Conservation (phyloP, 176 grass and related monocot genomes). For the Chloris gayana region DNA sequence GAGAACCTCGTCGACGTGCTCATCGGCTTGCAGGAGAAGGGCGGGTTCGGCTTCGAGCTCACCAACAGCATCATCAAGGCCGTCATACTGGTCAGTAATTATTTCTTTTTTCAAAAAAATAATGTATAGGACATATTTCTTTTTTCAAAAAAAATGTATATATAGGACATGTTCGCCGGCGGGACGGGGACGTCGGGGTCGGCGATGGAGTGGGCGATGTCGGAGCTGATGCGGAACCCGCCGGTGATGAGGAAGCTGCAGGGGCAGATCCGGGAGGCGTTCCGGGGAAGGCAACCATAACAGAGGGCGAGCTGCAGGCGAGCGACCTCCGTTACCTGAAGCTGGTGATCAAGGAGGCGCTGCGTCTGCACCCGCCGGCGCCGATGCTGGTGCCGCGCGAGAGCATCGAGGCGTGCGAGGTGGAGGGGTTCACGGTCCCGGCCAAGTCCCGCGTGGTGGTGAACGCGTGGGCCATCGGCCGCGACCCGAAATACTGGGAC, state of each 20-base stretch:
- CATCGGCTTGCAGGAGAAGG: constrained; percentile 30
- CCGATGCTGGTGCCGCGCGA: constrained; percentile 44
- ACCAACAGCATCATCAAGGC: constrained; percentile 30
- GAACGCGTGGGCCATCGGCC: constrained; percentile 46
- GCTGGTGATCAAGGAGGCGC: constrained; percentile 42
- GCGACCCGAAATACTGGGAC: constrained; percentile 44
- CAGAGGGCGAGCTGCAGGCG: constrained; percentile 27
- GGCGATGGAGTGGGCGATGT: constrained; percentile 45
- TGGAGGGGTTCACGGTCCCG: constrained; percentile 36
- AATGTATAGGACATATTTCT: too few relatives aligned
- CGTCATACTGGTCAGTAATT: not conserved
- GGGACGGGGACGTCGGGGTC: constrained; percentile 13
- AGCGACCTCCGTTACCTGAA: constrained; percentile 36
- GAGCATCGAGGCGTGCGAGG: constrained; percentile 25
- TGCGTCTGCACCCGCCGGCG: constrained; percentile 24
- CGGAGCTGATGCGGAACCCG: constrained; percentile 44
- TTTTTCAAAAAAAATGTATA: too few relatives aligned
- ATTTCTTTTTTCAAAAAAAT: too few relatives aligned
- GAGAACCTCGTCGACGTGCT: constrained; percentile 41
- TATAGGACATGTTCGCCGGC: constrained; percentile 11
- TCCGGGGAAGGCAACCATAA: not conserved
- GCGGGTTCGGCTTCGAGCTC: constrained; percentile 22
- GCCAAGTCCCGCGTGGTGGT: constrained; percentile 38
- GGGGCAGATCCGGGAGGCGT: constrained; percentile 25
- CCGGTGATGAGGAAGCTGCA: constrained; percentile 39